Evolutionary conservation across 2,329 filamentous ascomycete species (phyloP).

Genomic region (Fonsecaea pugnacius): DNA sequence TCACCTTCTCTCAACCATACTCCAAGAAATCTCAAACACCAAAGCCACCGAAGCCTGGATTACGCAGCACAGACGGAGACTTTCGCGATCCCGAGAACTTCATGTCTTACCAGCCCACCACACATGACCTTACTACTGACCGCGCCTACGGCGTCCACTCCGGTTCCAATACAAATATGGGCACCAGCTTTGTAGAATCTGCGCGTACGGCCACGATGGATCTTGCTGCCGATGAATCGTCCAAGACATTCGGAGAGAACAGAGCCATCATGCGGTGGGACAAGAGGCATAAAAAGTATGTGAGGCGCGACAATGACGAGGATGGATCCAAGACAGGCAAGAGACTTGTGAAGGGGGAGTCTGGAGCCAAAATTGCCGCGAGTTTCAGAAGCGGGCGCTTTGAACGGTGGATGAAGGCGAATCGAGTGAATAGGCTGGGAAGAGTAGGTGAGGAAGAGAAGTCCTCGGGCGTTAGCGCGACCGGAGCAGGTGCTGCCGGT

Average conservation of each 20-base stretch:
- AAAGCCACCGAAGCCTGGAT: conserved; percentile 45
- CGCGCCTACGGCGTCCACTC: conserved; percentile 92
- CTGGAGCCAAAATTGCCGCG: conserved; percentile 92
- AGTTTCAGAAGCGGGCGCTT: conserved; percentile 92
- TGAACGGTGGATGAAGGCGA: conserved; percentile 85
- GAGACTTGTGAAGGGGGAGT: conserved; percentile 82
- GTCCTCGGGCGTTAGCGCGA: conserved; percentile 44
- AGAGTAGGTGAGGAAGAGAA: conserved; percentile 79
- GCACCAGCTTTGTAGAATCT: conserved; percentile 79
- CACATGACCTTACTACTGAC: conserved; percentile 81
- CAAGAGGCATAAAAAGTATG: conserved; percentile 95
- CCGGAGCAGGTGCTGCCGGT: background rate
- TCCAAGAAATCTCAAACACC: conserved; percentile 43
- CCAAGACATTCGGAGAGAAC: conserved; percentile 77
- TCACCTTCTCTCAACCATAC: conserved; percentile 65
- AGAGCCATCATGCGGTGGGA: conserved; percentile 89
- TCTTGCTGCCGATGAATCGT: conserved; percentile 82
- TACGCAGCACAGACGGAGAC: conserved; percentile 57
- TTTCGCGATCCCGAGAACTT: conserved; percentile 89
- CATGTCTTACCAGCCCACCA: conserved; percentile 92
- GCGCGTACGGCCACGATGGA: conserved; percentile 87
- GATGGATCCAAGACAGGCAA: conserved; percentile 74
- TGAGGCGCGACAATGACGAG: conserved; percentile 86
- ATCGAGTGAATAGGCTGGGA: conserved; percentile 78
- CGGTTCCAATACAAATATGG: conserved; percentile 60